Evolutionary conservation across 2,329 filamentous ascomycete species (phyloP), one percentile per base, ranked within the genome.

Genomic region (Penicillium griseofulvum): DNA sequence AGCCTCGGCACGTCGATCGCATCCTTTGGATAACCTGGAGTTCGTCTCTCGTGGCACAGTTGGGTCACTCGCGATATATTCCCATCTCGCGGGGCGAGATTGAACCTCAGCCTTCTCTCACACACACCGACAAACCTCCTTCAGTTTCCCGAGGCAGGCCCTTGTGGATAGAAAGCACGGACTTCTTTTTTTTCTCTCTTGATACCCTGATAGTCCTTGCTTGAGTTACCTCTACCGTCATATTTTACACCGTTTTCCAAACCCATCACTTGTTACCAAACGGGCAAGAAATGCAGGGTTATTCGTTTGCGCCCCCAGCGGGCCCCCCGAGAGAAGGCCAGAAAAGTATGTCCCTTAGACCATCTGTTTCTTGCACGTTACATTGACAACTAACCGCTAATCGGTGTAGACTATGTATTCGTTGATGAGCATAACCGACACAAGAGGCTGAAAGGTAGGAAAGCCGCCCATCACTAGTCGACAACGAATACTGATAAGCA

Each of bases 381-480:
- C 24, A 43, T 41, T 31, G 19, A n/a, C 57, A 60, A 50, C 62
- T 59, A 28, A 41, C 49, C 44, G 45, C 45, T 24, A 34, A 19
- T 41, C 49, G 43, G 55, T 56, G 43, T 67, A 96, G 92, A 97
- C 74, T 97, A 97, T 89, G 94, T 97, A 67, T 97, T 97, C 71
- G 94, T 97, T 55, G 93, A 97, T 75, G 93, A 97, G 75, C 94
- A 97, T 76, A 97, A 97, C 78, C 88, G 94, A 61, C 94, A 97
- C 76, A 97, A 97, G 77, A 86, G 93, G 66, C 80, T 97, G 60
- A 97, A 97, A 82, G 91, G 91, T 94, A 83, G 58, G 73, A 39
- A 48, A 47, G 12, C 29, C 14, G 42, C 33, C 49, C 17, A 17
- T 24, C 24, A 46, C 43, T 49, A 56, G 42, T 48, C 11, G 29